Evolutionary conservation across 2,329 filamentous ascomycete species (phyloP), one percentile per base, ranked within the genome.

Genomic region (Diaporthe vaccinii): DNA sequence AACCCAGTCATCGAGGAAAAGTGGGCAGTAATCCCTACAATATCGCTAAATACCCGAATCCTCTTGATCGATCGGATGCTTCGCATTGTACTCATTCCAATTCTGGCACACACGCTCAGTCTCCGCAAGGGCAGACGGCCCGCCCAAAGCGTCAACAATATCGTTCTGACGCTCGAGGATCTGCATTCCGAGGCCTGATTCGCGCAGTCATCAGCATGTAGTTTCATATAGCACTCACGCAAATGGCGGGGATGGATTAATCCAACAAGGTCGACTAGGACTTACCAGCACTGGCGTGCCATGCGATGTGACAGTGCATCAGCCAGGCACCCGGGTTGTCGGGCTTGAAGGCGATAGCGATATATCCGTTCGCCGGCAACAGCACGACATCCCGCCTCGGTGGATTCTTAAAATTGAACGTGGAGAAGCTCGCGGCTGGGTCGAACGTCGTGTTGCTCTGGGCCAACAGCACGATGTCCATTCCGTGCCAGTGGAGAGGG

Each of bases 261-360:
- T 7, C 58, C 4, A 22, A 36, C 14, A 34, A 61, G 14, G 15
- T 7, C 41, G 41, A 8, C 4, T 8, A 44, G 25, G 10, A 73
- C 75, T 73, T 44, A 73, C 73, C 75, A 49, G 73, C 68, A 53
- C 79, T 81, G 36, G 86, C 82, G 77, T 89, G 87, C 86, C 83
- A 86, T 22, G 84, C 83, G 73, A 86, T 86, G 75, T 86, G 84
- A 78, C 84, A 85, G 74, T 86, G 84, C 77, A 85, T 79, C 41
- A 84, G 75, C 84, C 84, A 85, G 76, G 2, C 87, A 87, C 78
- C 87, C 0, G 84, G 84, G 75, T 86, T 86, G 68, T 86, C 84
- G 2, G 81, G 79, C 62, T 80, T 80, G 78, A 85, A 85, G 0
- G 83, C 83, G 28, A 86, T 78, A 22, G 85, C 81, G 57, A 86